Conservation (phyloP, 1,139 yeast species). For the Yamadazyma aaseri region DNA sequence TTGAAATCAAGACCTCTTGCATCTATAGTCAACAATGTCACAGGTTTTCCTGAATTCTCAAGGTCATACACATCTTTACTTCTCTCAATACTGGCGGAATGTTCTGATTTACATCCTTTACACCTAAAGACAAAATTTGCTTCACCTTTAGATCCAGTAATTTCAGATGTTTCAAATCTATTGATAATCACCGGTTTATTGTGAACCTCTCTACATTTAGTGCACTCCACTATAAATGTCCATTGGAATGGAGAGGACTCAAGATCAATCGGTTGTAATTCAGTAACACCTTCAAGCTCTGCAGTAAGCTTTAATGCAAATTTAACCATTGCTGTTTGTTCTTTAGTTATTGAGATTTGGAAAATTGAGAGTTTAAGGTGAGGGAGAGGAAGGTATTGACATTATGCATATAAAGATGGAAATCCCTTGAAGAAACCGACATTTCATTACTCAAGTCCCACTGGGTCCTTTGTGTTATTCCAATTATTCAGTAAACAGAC, state of each 20-base stretch:
- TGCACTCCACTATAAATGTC: constrained; percentile 71
- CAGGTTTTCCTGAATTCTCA: constrained; percentile 30
- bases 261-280: constrained; percentile 62
- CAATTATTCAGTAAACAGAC: no score
- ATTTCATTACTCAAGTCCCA: no score
- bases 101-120: constrained; percentile 54
- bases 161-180: constrained; percentile 57
- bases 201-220: constrained; percentile 76
- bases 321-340: no score
- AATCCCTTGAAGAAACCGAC: no score
- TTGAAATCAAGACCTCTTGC: constrained; percentile 80
- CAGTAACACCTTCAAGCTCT: constrained; percentile 61
- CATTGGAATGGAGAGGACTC: constrained; percentile 67
- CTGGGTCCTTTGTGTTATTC: no score
- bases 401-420: background rate
- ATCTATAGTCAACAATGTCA: constrained; percentile 66
- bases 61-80: constrained; percentile 29
- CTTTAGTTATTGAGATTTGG: no score
- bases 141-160: constrained; percentile 74
- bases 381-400: background rate
- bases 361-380: no score
- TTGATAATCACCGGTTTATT: constrained; percentile 73
- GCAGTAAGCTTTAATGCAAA: constrained; percentile 55
- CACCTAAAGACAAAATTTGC: constrained; percentile 85
- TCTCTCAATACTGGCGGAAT: constrained; percentile 36